Evolutionary conservation across 2,329 filamentous ascomycete species (phyloP), one percentile per base, ranked within the genome.

Genomic region (Trichoderma polysporum): DNA sequence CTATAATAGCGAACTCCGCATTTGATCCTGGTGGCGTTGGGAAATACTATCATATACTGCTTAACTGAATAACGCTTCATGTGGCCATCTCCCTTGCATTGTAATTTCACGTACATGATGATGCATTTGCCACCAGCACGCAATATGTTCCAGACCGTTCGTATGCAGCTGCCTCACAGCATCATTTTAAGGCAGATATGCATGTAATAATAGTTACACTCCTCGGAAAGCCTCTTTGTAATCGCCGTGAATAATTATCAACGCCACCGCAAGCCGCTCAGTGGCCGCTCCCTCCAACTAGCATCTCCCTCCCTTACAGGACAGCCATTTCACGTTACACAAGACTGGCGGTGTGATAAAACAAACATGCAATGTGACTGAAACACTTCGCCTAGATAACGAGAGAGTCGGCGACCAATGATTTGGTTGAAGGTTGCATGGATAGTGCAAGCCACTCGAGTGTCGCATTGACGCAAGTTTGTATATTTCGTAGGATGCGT

Each of bases 311-410:
- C 41, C 41, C 41, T 45, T 53, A 10, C 29, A 25, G 10, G 25
- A 9, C 9, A 45, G 9, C 27, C 10, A 3, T 33, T 9, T 41
- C 49, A 13, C 27, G 25, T 25, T 33, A 53, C 49, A 56, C 50
- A 56, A 27, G 29, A 64, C 50, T 56, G 47, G 60, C 60, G 60
- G 60, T 64, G 60, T 64, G 60, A 64, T 37, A 7, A 39, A 15
- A 47, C 39, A 33, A 45, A 31, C 19, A 29, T 52, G 58, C 45
- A 37, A 22, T n/a, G 17, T 25, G 37, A 45, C 13, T 19, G 59
- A 41, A 22, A 12, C 7, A 22, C n/a, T 45, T 13, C 25, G 47
- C 29, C n/a, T 22, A 25, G 59, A 63, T 63, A 25, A 27, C n/a
- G 59, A 31, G 50, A 53, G 31, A n/a, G 0, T 8, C 5, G 37